Evolutionary conservation across 176 grass and related monocot genomes (phyloP), one percentile per base, ranked within the genome.

Genomic region (Musa schizocarpa): DNA sequence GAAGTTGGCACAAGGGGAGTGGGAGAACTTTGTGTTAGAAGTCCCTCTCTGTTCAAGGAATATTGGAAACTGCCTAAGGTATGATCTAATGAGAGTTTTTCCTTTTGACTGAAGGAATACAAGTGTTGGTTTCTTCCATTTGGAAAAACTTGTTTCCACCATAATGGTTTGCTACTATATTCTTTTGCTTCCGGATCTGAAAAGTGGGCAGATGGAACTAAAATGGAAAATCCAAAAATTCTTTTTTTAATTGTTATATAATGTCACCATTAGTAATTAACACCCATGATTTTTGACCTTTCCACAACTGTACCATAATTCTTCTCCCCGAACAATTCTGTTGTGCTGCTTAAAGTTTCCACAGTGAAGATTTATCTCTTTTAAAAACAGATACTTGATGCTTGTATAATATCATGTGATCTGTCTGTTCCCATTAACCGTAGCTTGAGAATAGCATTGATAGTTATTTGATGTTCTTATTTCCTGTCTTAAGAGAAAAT

Each of bases 21-120:
- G 66, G 94, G 94, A 48, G 94, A 98, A 58, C 94, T 98, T 68
- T 98, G 94, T 75, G 89, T 93, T 72, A 92, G 76, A 93, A 89
- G 94, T 57, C 94, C 94, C 62, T 93, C 94, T 68, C 75, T 98
- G 81, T 98, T 93, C 76, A 93, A 91, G 74, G 90, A 93, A 72
- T 98, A 98, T 64, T 98, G 94, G 90, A 98, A 85, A 85, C 84
- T 62, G 75, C 87, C 90, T 72, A 77, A 82, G 85, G 94, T 98
- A 87, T 55, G 57, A 53, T 74, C 49, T 23, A 74, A 10, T 43
- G 17, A 16, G 16, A 24, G 20, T 13, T 74, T 51, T 55, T 56
- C 34, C 14, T 29, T 54, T 54, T 34, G 22, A 74, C 57, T 7
- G 5, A 55, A 27, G 52, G 52, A 9, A 27, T 43, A 34, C 6